Evolutionary conservation across 73 alveolate genomes (phyloP).

Genomic region (Breviolum minutum): DNA sequence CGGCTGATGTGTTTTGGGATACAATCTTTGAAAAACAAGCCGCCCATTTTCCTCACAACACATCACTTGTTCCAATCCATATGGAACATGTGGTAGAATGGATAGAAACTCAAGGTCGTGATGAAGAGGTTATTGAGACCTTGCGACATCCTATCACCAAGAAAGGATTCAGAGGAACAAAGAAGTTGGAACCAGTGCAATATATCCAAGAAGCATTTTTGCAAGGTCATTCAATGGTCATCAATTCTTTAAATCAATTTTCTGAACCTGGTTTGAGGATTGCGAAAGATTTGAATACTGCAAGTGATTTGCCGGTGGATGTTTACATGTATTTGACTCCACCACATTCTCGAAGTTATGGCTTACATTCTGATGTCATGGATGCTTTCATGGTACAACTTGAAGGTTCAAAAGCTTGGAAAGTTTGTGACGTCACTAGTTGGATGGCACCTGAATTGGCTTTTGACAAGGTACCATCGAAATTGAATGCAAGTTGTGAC

Average conservation of each 20-base stretch:
- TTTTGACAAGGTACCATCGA: background rate
- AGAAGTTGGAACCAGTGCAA: background rate
- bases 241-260: slow-evolving; percentile 58
- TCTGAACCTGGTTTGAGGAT: slow-evolving; percentile 64
- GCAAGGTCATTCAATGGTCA: slow-evolving; percentile 83
- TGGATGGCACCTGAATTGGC: slow-evolving; percentile 36
- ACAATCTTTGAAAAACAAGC: slow-evolving; percentile 16
- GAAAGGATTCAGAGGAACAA: background rate
- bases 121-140: slow-evolving; percentile 40
- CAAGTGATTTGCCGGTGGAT: slow-evolving; percentile 56
- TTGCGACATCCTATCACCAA: background rate
- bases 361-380: slow-evolving; percentile 82
- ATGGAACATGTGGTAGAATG: slow-evolving; percentile 84
- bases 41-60: slow-evolving; percentile 64
- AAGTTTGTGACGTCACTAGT: slow-evolving; percentile 63
- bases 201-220: slow-evolving; percentile 54
- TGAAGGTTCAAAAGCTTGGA: slow-evolving; percentile 44
- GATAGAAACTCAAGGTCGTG: slow-evolving; percentile 35
- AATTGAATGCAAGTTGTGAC: slow-evolving; percentile 9
- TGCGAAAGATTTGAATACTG: slow-evolving; percentile 52
- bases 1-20: slow-evolving; percentile 12
- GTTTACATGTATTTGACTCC: slow-evolving; percentile 92
- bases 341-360: slow-evolving; percentile 72
- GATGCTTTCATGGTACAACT: slow-evolving; percentile 90
- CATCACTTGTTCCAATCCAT: slow-evolving; percentile 20